Conservation (phyloP, 2,329 filamentous ascomycete species). For the Fusarium nelsonii region DNA sequence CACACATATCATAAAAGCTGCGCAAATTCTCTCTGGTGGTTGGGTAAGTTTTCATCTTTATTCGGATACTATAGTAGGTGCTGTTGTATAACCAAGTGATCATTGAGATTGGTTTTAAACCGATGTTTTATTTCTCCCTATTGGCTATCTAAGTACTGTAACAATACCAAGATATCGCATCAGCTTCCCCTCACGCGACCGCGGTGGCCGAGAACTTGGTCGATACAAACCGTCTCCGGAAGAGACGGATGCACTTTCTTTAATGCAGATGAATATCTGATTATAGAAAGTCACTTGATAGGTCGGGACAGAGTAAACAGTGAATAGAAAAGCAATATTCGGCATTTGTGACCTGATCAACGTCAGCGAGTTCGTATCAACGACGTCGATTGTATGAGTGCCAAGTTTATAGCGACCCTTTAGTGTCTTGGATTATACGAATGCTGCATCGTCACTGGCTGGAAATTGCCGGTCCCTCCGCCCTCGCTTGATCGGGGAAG, state of each 20-base stretch:
- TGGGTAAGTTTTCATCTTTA: too few species aligned
- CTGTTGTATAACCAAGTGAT: too few species aligned
- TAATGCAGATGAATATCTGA: neutral
- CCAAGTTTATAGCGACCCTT: slow-evolving; percentile 12
- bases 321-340: neutral
- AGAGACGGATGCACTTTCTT: neutral
- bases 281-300: neutral
- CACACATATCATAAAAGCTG: too few species aligned
- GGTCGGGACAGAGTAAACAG: neutral
- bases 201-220: slow-evolving; percentile 16
- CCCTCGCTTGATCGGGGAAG: slow-evolving; percentile 17
- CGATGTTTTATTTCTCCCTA: too few species aligned
- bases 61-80: too few species aligned
- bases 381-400: slow-evolving; percentile 10
- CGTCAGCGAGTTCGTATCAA: neutral
- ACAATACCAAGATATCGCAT: neutral
- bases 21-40: too few species aligned
- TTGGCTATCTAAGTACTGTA: too few species aligned
- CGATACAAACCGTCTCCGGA: slow-evolving; percentile 9
- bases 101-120: too few species aligned
- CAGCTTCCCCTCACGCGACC: slow-evolving; percentile 30
- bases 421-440: slow-evolving; percentile 24
- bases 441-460: slow-evolving; percentile 23
- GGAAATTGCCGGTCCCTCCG: slow-evolving; percentile 31
- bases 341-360: neutral